A percentile compares a stretch with the other conserved stretches of the same genome.
Evolutionary conservation across 2,329 filamentous ascomycete genomes (phyloP).

Genomic region (Cryphonectria carpinicola): DNA sequence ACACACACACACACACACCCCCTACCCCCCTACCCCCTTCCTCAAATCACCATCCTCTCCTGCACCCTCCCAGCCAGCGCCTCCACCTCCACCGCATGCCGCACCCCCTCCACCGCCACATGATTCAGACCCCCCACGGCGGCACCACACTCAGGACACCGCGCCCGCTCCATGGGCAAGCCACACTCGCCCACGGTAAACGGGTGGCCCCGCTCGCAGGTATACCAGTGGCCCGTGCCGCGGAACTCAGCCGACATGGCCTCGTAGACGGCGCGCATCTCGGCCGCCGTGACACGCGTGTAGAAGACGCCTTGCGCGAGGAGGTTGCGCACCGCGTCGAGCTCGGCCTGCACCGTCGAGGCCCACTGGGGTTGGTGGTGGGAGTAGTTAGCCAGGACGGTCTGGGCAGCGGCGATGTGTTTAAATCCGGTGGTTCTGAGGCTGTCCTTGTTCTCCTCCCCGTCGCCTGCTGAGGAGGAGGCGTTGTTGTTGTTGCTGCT

Average conservation of each 20-base stretch:
- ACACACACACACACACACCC: too few relatives aligned
- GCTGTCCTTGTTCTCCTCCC: not conserved
- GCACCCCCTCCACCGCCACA: slow-evolving; percentile 53
- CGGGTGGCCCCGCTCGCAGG: slow-evolving; percentile 59
- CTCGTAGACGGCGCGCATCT: slow-evolving; percentile 53
- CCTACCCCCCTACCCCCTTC: too few relatives aligned
- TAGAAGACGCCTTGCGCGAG: slow-evolving; percentile 53
- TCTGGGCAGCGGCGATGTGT: slow-evolving; percentile 32
- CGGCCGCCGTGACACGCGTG: slow-evolving; percentile 50
- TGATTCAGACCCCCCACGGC: slow-evolving; percentile 61
- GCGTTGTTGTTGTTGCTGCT: too few relatives aligned
- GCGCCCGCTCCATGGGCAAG: slow-evolving; percentile 63
- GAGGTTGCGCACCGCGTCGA: slow-evolving; percentile 51
- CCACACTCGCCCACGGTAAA: slow-evolving; percentile 71
- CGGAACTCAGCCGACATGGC: slow-evolving; percentile 57
- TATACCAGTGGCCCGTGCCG: slow-evolving; percentile 66
- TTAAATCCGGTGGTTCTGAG: slow-evolving; percentile 19
- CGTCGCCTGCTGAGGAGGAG: not conserved
- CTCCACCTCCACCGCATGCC: slow-evolving; percentile 54
- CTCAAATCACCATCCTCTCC: not conserved
- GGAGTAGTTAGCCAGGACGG: slow-evolving; percentile 28
- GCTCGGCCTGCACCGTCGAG: slow-evolving; percentile 43
- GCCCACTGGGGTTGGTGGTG: slow-evolving; percentile 32
- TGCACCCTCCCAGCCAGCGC: slow-evolving; percentile 26
- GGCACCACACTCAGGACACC: slow-evolving; percentile 66